phyloP scores from a whole-genome alignment of 140 eudicot genomes.

The Artemisia princeps region DNA sequence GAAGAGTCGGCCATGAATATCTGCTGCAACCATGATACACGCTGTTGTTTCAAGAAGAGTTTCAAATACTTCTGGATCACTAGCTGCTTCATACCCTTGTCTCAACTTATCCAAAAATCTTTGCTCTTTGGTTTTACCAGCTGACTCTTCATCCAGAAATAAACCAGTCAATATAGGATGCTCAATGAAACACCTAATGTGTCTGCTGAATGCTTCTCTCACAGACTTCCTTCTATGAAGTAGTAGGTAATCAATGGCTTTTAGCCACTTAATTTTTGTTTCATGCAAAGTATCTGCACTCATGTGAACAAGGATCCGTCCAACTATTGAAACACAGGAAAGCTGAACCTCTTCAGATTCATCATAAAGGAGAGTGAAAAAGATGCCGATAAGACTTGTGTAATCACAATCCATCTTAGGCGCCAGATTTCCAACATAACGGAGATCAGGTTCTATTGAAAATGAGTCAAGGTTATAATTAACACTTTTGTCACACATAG shows the following conservation, averaged over 20 bases:
- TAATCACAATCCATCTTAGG: constrained; percentile 34
- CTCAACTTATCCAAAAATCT: constrained; percentile 63
- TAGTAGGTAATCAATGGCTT: constrained; percentile 57
- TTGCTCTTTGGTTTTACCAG: constrained; percentile 22
- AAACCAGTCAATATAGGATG: constrained; percentile 50
- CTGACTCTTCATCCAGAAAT: constrained; percentile 27
- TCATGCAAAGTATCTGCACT: constrained; percentile 36
- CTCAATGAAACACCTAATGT: constrained; percentile 64
- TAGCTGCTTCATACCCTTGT: constrained; percentile 56
- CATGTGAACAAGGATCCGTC: constrained; percentile 60
- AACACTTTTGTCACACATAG: constrained; percentile 55
- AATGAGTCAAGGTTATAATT: constrained; percentile 26
- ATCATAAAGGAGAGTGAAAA: constrained; percentile 63
- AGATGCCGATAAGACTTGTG: constrained; percentile 41
- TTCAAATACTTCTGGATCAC: constrained; percentile 68
- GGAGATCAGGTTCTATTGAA: constrained; percentile 26
- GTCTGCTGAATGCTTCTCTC: constrained; percentile 68
- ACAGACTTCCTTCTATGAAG: constrained; percentile 60
- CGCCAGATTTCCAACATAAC: constrained; percentile 8
- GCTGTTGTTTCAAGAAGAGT: constrained; percentile 79
- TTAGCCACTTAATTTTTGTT: constrained; percentile 60
- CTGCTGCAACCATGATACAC: constrained; percentile 65
- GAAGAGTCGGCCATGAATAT: constrained; percentile 57
- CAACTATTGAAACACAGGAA: constrained; percentile 49
- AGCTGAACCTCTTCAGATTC: constrained; percentile 88